Conservation (phyloP, 2,329 filamentous ascomycete genomes). For the Penicillium sp. region DNA sequence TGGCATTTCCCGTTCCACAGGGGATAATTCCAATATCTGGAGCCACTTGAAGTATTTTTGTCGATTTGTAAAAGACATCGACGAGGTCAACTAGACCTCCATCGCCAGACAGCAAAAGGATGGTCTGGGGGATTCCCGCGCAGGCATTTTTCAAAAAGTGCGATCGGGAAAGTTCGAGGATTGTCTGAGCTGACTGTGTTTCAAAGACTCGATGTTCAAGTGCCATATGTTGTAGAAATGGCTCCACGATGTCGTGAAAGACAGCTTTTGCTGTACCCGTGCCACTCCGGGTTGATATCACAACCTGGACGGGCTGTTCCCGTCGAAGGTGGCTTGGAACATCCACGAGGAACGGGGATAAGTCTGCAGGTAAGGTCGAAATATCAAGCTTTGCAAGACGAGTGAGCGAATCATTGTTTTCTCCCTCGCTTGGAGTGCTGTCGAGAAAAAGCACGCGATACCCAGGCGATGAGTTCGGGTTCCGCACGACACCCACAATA, state of each 20-base stretch:
- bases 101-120: constrained; percentile 85
- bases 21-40: constrained; percentile 64
- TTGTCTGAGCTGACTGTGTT: constrained; percentile 68
- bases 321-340: constrained; percentile 33
- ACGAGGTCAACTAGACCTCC: constrained; percentile 84
- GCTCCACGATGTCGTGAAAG: constrained; percentile 62
- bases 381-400: constrained; percentile 29
- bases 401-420: background rate
- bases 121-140: constrained; percentile 58
- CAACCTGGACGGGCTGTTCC: constrained; percentile 56
- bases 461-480: constrained; percentile 3
- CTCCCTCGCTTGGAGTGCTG: constrained; percentile 2
- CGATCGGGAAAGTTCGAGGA: constrained; percentile 66
- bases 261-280: constrained; percentile 62
- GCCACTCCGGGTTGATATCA: constrained; percentile 73
- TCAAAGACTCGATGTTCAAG: constrained; percentile 63
- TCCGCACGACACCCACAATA: constrained; percentile 36
- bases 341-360: constrained; percentile 26
- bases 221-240: constrained; percentile 59
- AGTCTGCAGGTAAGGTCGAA: constrained; percentile 21
- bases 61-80: constrained; percentile 62
- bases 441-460: constrained; percentile 36
- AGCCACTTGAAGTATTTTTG: constrained; percentile 46
- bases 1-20: constrained; percentile 57
- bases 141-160: constrained; percentile 58